Evolutionary conservation across 2,329 filamentous ascomycete genomes (phyloP).

Genomic region (Nemania abortiva): DNA sequence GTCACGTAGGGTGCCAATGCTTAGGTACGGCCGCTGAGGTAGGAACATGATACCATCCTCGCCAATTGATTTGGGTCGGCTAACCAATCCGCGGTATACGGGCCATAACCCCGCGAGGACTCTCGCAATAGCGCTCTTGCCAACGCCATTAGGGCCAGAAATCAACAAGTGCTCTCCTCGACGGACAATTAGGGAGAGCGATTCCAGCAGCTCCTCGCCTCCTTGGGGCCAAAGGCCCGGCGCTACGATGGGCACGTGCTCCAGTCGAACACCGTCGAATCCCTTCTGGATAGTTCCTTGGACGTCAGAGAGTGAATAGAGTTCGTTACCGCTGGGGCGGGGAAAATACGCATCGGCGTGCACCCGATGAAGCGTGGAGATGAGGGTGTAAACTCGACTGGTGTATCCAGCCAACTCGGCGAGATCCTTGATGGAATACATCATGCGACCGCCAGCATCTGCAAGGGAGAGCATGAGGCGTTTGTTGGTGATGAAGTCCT

Average conservation of each 20-base stretch:
- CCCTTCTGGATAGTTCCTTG: conserved; percentile 95
- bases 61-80: conserved; percentile 82
- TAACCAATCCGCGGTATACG: conserved; percentile 90
- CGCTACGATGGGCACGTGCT: conserved; percentile 92
- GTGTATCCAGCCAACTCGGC: conserved; percentile 96
- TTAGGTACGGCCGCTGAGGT: conserved; percentile 92
- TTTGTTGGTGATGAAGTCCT: conserved; percentile 99
- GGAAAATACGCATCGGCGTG: conserved; percentile 90
- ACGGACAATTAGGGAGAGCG: conserved; percentile 87
- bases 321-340: conserved; percentile 75
- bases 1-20: conserved; percentile 90
- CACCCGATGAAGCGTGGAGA: conserved; percentile 92
- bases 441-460: conserved; percentile 96
- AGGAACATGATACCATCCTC: conserved; percentile 98
- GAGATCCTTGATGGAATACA: conserved; percentile 99
- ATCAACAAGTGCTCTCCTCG: conserved; percentile 94
- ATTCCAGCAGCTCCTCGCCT: conserved; percentile 91
- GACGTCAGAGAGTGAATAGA: conserved; percentile 90
- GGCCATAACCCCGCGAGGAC: conserved; percentile 95
- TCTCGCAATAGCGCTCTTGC: conserved; percentile 89
- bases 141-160: conserved; percentile 93
- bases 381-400: conserved; percentile 93
- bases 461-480: conserved; percentile 96
- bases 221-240: conserved; percentile 89
- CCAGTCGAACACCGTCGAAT: conserved; percentile 92